These are phyloP conservation scores for Dictyostelium intermedium DNA, from an alignment of 78 protist genomes.

Conservation along the genomic window DNA sequence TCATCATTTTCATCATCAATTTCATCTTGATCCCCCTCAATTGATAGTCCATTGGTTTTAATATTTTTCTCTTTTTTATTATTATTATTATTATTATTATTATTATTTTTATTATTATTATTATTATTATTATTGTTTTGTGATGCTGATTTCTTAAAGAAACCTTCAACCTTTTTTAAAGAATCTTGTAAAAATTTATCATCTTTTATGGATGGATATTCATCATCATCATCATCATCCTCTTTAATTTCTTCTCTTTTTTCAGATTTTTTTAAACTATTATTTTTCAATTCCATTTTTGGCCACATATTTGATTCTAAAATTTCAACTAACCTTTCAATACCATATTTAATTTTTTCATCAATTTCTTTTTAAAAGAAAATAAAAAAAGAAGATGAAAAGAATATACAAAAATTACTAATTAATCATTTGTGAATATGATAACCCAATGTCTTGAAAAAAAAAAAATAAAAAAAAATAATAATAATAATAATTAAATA, in stretches of 20 bases:
- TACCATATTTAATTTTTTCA: slow-evolving; percentile 52
- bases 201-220: not conserved
- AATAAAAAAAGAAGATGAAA: not conserved
- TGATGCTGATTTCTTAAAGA: not conserved
- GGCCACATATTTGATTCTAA: slow-evolving; percentile 55
- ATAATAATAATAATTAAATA: not conserved
- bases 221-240: not conserved
- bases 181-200: not conserved
- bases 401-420: no score
- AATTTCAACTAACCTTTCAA: slow-evolving; percentile 41
- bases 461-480: not conserved
- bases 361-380: not conserved
- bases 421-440: no score
- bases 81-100: not conserved
- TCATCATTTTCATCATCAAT: slow-evolving; percentile 9
- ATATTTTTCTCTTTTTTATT: not conserved
- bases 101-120: not conserved
- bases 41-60: not conserved
- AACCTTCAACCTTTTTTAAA: not conserved
- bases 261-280: not conserved
- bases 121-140: not conserved
- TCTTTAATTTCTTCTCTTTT: not conserved
- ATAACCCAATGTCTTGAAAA: no score
- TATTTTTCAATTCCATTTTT: not conserved
- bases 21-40: slow-evolving; percentile 11